Conservation (phyloP, 163 green algal species). For the Smithsoniella earleae region DNA sequence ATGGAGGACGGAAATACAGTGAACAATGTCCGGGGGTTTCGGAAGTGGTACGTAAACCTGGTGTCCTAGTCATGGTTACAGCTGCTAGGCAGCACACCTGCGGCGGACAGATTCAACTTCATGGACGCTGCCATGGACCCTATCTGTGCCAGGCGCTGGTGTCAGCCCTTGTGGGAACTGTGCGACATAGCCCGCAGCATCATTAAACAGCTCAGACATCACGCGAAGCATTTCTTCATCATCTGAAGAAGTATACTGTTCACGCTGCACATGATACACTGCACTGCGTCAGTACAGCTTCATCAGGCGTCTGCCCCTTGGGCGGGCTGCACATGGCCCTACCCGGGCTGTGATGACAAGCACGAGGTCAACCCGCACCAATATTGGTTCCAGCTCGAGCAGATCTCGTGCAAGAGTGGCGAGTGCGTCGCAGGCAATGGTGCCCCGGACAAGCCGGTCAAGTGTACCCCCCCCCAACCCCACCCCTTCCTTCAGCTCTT, state of each 20-base stretch:
- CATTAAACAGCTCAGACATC: neutral
- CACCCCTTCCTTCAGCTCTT: slow-evolving; percentile 1
- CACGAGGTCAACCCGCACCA: slow-evolving; percentile 1
- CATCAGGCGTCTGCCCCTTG: too few species aligned
- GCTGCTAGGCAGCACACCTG: too few species aligned
- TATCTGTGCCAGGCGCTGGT: neutral
- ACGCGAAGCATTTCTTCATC: slow-evolving; percentile 3
- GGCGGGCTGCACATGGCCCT: too few species aligned
- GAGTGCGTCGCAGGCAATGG: slow-evolving; percentile 19
- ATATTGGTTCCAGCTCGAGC: slow-evolving; percentile 9
- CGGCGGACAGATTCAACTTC: slow-evolving; percentile 6
- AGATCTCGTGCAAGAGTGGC: slow-evolving; percentile 22
- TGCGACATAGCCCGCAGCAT: neutral
- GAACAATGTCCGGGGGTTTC: too few species aligned
- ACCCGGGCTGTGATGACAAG: too few species aligned
- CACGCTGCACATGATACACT: neutral
- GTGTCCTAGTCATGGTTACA: too few species aligned
- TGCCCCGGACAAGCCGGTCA: slow-evolving; percentile 23
- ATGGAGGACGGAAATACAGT: too few species aligned
- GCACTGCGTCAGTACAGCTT: too few species aligned
- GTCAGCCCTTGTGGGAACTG: neutral
- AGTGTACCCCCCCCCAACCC: slow-evolving; percentile 20
- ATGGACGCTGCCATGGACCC: slow-evolving; percentile 23
- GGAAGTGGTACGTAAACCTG: too few species aligned
- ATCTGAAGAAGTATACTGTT: neutral